Evolutionary conservation across 345 rosid genomes (phyloP).

Genomic region (Raphanus sativus): DNA sequence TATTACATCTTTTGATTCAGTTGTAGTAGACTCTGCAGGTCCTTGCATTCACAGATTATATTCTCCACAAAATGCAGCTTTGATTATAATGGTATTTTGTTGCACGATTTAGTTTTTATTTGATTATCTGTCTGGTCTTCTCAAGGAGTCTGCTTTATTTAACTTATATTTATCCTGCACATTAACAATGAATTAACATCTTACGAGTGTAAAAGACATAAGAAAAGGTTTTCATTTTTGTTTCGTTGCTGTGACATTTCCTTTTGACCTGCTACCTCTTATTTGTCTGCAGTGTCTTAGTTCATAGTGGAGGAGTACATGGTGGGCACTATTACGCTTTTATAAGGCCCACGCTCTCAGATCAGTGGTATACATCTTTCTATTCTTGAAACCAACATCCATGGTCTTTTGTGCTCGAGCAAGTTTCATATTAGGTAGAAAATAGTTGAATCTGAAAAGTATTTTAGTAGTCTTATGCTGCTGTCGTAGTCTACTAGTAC

Average conservation of each 20-base stretch:
- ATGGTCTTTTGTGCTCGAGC: not conserved
- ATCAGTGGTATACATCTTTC: conserved; percentile 67
- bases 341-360: conserved; percentile 91
- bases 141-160: not conserved
- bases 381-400: not conserved
- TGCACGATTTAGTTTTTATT: not conserved
- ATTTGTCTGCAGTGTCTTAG: conserved; percentile 75
- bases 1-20: not conserved
- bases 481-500: not conserved
- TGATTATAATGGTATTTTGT: not conserved
- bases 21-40: conserved; percentile 14
- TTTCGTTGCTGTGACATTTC: conserved; percentile 18
- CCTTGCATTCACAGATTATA: conserved; percentile 7
- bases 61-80: not conserved
- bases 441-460: conserved; percentile 11
- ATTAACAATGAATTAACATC: not conserved
- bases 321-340: conserved; percentile 97
- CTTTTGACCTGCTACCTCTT: conserved; percentile 21
- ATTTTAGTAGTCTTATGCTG: not conserved
- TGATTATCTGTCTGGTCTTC: conserved; percentile 17
- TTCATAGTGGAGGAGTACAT: conserved; percentile 97
- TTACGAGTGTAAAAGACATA: conserved; percentile 12
- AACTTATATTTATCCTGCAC: conserved; percentile 10
- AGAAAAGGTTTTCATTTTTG: conserved; percentile 8
- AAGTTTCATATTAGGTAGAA: conserved; percentile 1